Evolutionary conservation across 2,329 filamentous ascomycete species (phyloP).

Genomic region (Colletotrichum sp.): DNA sequence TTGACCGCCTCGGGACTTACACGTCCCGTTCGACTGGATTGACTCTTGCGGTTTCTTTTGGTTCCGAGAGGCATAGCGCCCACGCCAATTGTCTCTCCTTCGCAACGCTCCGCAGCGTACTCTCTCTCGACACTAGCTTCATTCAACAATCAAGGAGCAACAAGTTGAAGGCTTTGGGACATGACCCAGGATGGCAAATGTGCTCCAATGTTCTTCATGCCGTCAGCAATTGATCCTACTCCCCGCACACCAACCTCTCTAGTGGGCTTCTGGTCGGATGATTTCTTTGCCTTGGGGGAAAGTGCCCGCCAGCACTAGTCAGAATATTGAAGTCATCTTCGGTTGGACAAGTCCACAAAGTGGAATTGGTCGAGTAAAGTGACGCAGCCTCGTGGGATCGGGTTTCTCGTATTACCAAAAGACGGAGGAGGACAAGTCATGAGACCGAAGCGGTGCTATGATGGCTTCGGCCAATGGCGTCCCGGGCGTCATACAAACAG

Average conservation of each 20-base stretch:
- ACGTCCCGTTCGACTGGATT: background rate
- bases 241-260: background rate
- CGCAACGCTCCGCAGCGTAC: background rate
- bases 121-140: background rate
- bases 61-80: background rate
- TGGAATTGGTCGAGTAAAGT: background rate
- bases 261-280: background rate
- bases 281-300: background rate
- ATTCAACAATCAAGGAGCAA: background rate
- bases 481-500: background rate
- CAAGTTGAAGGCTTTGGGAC: background rate
- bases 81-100: background rate
- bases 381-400: background rate
- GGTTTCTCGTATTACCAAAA: conserved; percentile 8
- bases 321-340: background rate
- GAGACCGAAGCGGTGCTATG: conserved; percentile 8
- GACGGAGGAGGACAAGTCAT: conserved; percentile 1
- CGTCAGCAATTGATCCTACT: conserved; percentile 13
- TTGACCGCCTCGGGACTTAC: background rate
- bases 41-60: background rate
- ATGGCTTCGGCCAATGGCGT: background rate
- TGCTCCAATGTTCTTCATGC: background rate
- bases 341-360: background rate
- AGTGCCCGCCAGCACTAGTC: background rate
- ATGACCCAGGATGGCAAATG: background rate